Evolutionary conservation across 2,329 filamentous ascomycete genomes (phyloP), one percentile per base, ranked within the genome.

Genomic region (Pseudogymnoascus pannorum): DNA sequence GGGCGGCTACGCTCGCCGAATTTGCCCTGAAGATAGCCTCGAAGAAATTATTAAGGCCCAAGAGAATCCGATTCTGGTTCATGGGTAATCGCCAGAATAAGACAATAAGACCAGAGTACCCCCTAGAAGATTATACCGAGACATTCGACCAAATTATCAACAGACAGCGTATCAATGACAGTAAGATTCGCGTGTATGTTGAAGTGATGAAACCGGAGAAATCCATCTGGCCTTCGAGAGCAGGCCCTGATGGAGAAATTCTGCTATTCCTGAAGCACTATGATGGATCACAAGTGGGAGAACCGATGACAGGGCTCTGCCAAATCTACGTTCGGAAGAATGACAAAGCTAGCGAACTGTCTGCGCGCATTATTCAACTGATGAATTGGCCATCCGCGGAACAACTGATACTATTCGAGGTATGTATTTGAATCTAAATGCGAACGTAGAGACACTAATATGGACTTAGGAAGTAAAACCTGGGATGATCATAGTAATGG

Each of bases 71-170:
- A 20, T 83, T 96, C n/a, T 99, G 94, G 94, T 85, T 91, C 60
- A 97, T 99, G 92, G 94, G 99, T 1, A 97, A 97, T 71, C 88
- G 94, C 9, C 94, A 99, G 73, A 99, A 99, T 72, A 97, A 96
- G 75, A 99, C 94, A 0, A 88, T 91, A 36, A 86, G 94, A n/a
- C 94, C 95, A 0, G 95, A 99, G 71, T 87, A 91, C 62, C 90
- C 92, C 0, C 86, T 99, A 54, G 84, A 84, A 72, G 92, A 96
- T 69, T 76, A 85, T 1, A 81, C 87, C 4, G 87, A 91, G 72
- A 92, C 87, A 0, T 79, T 94, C 11, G 89, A 92, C 67, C 92
- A 97, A 65, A 26, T 51, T n/a, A 29, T 29, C 26, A 18, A 16
- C 14, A 51, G 11, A 29, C 8, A 16, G 6, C 8, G 4, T 18